Evolutionary conservation across 495 filamentous ascomycete genomes (phyloP).

Genomic region (Xylaria curta): DNA sequence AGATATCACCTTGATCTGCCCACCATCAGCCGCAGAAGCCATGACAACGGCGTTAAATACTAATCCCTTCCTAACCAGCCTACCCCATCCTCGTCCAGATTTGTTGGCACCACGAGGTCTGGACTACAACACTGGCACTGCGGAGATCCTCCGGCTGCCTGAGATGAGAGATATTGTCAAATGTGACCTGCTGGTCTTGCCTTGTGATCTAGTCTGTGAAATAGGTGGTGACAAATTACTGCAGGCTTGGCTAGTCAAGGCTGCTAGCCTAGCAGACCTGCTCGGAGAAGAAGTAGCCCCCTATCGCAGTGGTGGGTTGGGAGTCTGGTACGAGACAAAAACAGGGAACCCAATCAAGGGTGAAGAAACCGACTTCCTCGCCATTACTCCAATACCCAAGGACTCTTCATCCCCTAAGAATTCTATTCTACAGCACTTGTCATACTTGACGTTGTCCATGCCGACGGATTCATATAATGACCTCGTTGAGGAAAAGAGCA

Average conservation of each 20-base stretch:
- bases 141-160: constrained; percentile 82
- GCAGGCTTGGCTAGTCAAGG: constrained; percentile 90
- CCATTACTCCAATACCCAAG: constrained; percentile 64
- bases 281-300: constrained; percentile 47
- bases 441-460: constrained; percentile 71
- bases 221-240: constrained; percentile 79
- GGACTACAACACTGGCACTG: constrained; percentile 81
- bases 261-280: constrained; percentile 65
- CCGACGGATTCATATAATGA: constrained; percentile 88
- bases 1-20: constrained; percentile 87
- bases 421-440: constrained; percentile 68
- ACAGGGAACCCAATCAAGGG: constrained; percentile 78
- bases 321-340: constrained; percentile 89
- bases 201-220: constrained; percentile 94
- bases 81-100: constrained; percentile 75
- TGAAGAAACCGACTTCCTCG: constrained; percentile 89
- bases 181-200: constrained; percentile 86
- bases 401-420: constrained; percentile 48
- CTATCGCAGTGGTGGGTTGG: constrained; percentile 70
- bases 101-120: constrained; percentile 75
- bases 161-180: constrained; percentile 74
- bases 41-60: constrained; percentile 81
- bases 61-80: constrained; percentile 83
- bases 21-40: constrained; percentile 72
- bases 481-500: constrained; percentile 71